These are phyloP conservation scores for Tinospora cordifolia DNA, from an alignment of 164 flowering plant genomes.

Conservation along the genomic window DNA sequence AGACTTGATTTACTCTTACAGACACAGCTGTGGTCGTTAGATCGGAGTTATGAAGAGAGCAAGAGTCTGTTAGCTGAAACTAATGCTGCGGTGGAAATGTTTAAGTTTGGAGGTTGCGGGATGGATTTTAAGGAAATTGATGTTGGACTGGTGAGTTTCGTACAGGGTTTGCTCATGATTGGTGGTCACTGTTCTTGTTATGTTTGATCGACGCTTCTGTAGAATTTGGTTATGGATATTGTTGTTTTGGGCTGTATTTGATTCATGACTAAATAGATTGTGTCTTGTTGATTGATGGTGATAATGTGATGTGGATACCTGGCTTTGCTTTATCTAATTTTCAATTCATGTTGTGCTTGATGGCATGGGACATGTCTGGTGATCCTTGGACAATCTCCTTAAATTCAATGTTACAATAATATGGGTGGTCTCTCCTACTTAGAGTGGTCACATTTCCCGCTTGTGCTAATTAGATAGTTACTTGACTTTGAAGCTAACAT, in stretches of 20 bases:
- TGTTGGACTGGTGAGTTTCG: constrained; percentile 34
- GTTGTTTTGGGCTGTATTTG: background rate
- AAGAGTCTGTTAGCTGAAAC: constrained; percentile 61
- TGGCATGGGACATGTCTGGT: background rate
- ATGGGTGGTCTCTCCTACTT: background rate
- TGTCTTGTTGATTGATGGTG: background rate
- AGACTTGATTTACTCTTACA: constrained; percentile 10
- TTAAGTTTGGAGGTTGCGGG: constrained; percentile 51
- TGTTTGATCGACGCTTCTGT: background rate
- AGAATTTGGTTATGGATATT: background rate
- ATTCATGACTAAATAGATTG: background rate
- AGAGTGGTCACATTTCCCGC: background rate
- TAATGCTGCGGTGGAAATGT: constrained; percentile 73
- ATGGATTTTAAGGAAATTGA: constrained; percentile 51
- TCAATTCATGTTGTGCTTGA: background rate
- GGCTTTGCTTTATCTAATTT: background rate
- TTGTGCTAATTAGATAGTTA: background rate
- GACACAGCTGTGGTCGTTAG: constrained; percentile 57
- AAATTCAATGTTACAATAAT: background rate
- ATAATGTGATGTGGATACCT: background rate
- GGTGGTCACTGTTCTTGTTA: background rate
- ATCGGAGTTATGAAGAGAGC: constrained; percentile 60
- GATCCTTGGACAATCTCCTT: background rate
- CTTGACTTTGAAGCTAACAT: too few relatives aligned
- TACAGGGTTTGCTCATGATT: background rate